Evolutionary conservation across 371 early-diverging fungal species (phyloP), one percentile per base, ranked within the genome.

Genomic region (Lichtheimia ramosa): DNA sequence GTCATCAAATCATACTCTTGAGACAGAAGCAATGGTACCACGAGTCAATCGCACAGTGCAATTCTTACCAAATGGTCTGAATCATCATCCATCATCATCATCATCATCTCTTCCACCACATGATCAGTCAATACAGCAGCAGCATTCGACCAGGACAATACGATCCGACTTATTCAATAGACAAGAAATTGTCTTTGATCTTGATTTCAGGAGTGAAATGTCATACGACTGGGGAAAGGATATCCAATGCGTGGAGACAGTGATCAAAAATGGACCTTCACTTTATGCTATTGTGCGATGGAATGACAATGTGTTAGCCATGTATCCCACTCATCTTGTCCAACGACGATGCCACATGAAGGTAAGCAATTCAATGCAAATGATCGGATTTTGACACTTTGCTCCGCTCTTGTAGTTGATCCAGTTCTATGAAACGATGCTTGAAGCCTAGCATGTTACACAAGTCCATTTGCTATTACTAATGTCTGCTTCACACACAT

Each of bases 251-350:
- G 52, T 62, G 13, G 62, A 62, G 25, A 54, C 51, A 13, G 51
- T 56, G 8, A 21, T 56, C 18, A 23, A 28, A 1, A 43, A 56
- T 25, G 51, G 43, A 8, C 23, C 52, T 40, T 42, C 41, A 3
- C n/a, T 62, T 15, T 62, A 62, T 13, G 62, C 43, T 16, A 51
- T 62, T 5, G 43, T 62, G 28, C 50, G 62, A 23, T 62, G 62
- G 62, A 51, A 56, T 5, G 62, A 62, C 39, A 52, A 43, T 23
- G 41, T 27, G 2, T 23, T 62, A 8, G 21, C 62, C 0, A 56
- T 62, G 62, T 56, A 56, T 46, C 62, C 62, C 0, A 56, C 57
- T 16, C 27, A 56, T 10, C 16, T 49, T 21, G 43, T 62, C 12
- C 56, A 51, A 23, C 50, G 56, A n/a, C 42, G 62, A 43, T 62